A percentile compares a stretch with the other conserved stretches of the same genome.
Evolutionary conservation across 169 alveolate genomes (phyloP).

Genomic region (Plasmodium cynomolgi): DNA sequence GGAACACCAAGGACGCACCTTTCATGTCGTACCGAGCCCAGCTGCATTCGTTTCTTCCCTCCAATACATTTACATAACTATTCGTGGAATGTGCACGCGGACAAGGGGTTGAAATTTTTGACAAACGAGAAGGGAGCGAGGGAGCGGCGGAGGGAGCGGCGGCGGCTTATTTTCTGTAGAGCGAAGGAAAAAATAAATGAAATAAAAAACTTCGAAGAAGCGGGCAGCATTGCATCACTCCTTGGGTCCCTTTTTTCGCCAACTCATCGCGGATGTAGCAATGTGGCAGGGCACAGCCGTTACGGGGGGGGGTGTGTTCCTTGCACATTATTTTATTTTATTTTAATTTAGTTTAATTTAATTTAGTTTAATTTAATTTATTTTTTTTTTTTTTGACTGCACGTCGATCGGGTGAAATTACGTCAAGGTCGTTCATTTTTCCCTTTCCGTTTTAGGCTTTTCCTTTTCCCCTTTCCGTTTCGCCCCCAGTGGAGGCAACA

Average conservation of each 20-base stretch:
- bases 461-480: neutral
- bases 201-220: neutral
- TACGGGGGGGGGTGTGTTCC: neutral
- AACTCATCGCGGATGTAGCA: neutral
- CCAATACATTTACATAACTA: neutral
- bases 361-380: too few relatives aligned
- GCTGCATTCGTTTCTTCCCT: neutral
- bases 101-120: neutral
- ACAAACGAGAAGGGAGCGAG: neutral
- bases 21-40: conserved; percentile 1
- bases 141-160: too few relatives aligned
- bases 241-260: neutral
- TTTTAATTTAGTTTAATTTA: too few relatives aligned
- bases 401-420: neutral
- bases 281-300: neutral
- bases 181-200: neutral
- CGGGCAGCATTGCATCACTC: neutral
- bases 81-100: neutral
- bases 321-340: too few relatives aligned
- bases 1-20: neutral
- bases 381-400: neutral
- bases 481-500: too few relatives aligned
- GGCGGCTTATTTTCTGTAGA: neutral
- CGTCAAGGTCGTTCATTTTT: neutral
- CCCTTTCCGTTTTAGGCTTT: neutral